A percentile compares a stretch with the other conserved stretches of the same genome.
Conservation (phyloP, 2,329 filamentous ascomycete genomes). For the Decorospora gaudefroyi region DNA sequence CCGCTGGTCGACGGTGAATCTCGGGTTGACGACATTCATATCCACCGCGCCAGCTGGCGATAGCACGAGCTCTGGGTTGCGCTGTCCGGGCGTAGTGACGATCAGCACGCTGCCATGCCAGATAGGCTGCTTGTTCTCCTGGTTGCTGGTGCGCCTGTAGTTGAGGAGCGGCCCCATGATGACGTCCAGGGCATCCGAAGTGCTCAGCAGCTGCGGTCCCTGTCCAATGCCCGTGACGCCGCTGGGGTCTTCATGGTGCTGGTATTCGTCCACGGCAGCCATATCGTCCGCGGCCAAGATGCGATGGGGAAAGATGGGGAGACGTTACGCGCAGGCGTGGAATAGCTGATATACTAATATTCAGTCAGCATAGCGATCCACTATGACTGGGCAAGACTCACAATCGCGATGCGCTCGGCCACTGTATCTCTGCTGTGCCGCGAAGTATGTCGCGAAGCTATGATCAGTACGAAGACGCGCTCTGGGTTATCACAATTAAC, state of each 20-base stretch:
- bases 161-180: slow-evolving; percentile 76
- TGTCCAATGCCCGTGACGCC: slow-evolving; percentile 47
- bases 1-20: slow-evolving; percentile 33
- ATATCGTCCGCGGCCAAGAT: slow-evolving; percentile 2
- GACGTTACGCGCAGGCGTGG: slow-evolving; percentile 5
- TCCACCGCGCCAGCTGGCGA: slow-evolving; percentile 52
- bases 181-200: slow-evolving; percentile 57
- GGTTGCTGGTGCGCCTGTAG: slow-evolving; percentile 72
- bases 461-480: background rate
- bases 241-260: slow-evolving; percentile 27
- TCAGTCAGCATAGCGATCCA: slow-evolving; percentile 19
- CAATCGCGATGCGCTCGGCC: slow-evolving; percentile 21
- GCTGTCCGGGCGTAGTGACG: slow-evolving; percentile 73
- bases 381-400: slow-evolving; percentile 13
- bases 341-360: slow-evolving; percentile 3
- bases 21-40: slow-evolving; percentile 27
- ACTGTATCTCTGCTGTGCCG: slow-evolving; percentile 12
- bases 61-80: slow-evolving; percentile 65
- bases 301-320: background rate
- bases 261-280: slow-evolving; percentile 5
- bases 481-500: slow-evolving; percentile 1
- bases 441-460: slow-evolving; percentile 9
- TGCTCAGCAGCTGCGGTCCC: slow-evolving; percentile 52
- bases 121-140: slow-evolving; percentile 49
- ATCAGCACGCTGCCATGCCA: slow-evolving; percentile 89